Evolutionary conservation across 2,329 filamentous ascomycete species (phyloP).

Genomic region (Sporothrix protearum): DNA sequence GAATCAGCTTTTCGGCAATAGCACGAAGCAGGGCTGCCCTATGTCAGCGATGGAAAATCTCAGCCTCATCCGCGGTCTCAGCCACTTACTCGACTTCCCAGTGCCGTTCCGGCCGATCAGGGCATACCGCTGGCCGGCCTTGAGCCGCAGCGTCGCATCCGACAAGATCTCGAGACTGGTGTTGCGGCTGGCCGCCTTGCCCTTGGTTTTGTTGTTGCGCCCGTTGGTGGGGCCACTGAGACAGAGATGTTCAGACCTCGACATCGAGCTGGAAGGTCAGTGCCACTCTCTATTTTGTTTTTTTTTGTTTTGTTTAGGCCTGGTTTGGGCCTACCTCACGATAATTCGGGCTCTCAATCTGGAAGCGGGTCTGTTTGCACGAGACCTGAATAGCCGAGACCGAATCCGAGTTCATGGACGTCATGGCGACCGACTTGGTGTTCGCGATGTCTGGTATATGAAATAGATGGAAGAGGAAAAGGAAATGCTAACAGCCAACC

Average conservation of each 20-base stretch:
- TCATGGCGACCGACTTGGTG: slow-evolving; percentile 7
- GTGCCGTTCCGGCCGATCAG: slow-evolving; percentile 76
- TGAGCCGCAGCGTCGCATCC: slow-evolving; percentile 66
- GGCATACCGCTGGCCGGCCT: slow-evolving; percentile 71
- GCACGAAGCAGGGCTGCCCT: slow-evolving; percentile 66
- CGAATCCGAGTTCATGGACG: slow-evolving; percentile 46
- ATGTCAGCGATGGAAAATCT: background rate
- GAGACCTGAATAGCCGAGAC: slow-evolving; percentile 57
- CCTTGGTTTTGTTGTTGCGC: slow-evolving; percentile 43
- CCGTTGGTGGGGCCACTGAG: slow-evolving; percentile 37
- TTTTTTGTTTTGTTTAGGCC: background rate
- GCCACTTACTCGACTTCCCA: slow-evolving; percentile 68
- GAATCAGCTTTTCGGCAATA: slow-evolving; percentile 73
- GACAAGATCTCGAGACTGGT: slow-evolving; percentile 64
- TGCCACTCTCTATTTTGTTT: background rate
- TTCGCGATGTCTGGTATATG: background rate
- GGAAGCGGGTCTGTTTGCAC: slow-evolving; percentile 65
- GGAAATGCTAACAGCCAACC: background rate
- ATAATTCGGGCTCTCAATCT: slow-evolving; percentile 53
- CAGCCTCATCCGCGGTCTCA: too few relatives aligned
- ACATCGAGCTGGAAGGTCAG: slow-evolving; percentile 57
- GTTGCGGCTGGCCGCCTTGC: slow-evolving; percentile 45
- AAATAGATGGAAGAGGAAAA: background rate
- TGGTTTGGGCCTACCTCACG: slow-evolving; percentile 48
- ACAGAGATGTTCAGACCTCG: slow-evolving; percentile 70